Evolutionary conservation across 2,329 filamentous ascomycete species (phyloP), one percentile per base, ranked within the genome.

Genomic region (Trichoderma endophyticum): DNA sequence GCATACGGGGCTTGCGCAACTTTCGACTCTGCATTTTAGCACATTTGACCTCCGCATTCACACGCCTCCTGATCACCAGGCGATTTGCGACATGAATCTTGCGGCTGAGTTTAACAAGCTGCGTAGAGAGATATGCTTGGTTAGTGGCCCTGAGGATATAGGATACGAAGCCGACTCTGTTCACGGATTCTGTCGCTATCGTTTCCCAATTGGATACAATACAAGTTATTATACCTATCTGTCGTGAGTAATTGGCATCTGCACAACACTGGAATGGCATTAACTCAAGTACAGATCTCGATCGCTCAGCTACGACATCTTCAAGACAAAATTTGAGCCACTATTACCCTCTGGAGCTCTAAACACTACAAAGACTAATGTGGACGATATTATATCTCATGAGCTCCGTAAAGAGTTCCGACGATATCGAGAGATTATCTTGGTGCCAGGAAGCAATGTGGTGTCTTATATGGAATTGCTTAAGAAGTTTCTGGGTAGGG

Each of bases 41-140:
- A 91, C 92, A 73, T 93, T 91, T 76, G 91, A 93, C 78, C 93
- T 94, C 91, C 87, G 88, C 0, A 86, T 93, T 3, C 92, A 94
- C 81, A 87, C 89, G 39, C 89, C 90, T 9, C 82, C 83, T 72
- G 86, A 84, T 36, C 91, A 92, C 74, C 86, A 85, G n/a, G 90
- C 88, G 18, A 81, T 90, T 15, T 84, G 91, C 81, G 82, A 84
- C 18, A 79, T 93, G 73, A 85, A 92, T 71, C 83, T 90, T 28
- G 87, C 87, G 57, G 83, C 84, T 71, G 81, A 89, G 24, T 93
- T 92, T 84, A 94, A 94, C 79, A 84, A 86, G 26, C 84, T 93
- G 64, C 85, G 92, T 59, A 85, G 86, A 8, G 83, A 93, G 74
- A 92, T 94, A 75, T 85, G 85, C 51, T 89, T 90, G 68, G 83